These are phyloP conservation scores for Thielaviopsis populi DNA, from an alignment of 2,329 filamentous ascomycete species.

Conservation along the genomic window DNA sequence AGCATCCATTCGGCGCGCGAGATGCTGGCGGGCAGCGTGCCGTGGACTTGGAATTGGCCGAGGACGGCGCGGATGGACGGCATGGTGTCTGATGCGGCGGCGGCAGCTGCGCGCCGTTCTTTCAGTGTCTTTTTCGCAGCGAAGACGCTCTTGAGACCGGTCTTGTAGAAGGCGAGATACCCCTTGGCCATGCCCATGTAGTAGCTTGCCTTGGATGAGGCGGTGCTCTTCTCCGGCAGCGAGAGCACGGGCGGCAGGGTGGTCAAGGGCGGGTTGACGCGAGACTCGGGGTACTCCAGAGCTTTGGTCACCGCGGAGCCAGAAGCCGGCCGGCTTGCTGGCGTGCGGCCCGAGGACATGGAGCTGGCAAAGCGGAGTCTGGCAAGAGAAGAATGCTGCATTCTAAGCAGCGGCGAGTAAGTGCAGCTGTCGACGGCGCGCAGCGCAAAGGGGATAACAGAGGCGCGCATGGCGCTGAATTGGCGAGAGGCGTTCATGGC, in stretches of 20 bases:
- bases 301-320: neutral
- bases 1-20: constrained; percentile 59
- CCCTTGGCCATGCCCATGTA: constrained; percentile 52
- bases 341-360: neutral
- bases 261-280: constrained; percentile 54
- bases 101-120: constrained; percentile 25
- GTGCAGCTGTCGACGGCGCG: neutral
- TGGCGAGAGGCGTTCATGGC: neutral
- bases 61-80: constrained; percentile 33
- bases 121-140: constrained; percentile 44
- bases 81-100: constrained; percentile 17
- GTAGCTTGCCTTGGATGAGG: constrained; percentile 33
- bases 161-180: constrained; percentile 77
- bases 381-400: neutral
- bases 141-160: constrained; percentile 60
- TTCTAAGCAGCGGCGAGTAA: neutral
- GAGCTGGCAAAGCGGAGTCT: constrained; percentile 3
- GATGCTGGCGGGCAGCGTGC: constrained; percentile 41
- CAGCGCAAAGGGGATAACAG: neutral
- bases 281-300: constrained; percentile 9
- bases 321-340: neutral
- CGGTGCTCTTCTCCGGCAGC: constrained; percentile 38
- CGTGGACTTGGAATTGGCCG: constrained; percentile 38
- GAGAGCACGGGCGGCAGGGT: constrained; percentile 58
- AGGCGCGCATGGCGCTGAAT: neutral